Evolutionary conservation across 2,329 filamentous ascomycete genomes (phyloP).

Genomic region (Blastomyces parvus): DNA sequence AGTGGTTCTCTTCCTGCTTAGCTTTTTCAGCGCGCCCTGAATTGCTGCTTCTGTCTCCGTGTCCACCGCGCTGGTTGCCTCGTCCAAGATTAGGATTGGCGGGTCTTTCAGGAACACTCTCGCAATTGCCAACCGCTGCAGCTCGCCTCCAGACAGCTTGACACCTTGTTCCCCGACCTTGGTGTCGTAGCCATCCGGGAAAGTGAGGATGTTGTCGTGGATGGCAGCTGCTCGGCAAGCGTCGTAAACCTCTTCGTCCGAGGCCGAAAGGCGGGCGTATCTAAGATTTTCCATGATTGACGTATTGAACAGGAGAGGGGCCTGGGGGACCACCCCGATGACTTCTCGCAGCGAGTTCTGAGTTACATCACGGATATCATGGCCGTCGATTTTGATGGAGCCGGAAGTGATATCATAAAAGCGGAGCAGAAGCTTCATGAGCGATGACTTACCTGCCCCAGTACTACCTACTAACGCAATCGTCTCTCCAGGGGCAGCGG

Average conservation of each 20-base stretch:
- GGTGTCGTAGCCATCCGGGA: neutral
- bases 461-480: neutral
- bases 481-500: neutral
- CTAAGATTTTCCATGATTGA: constrained; percentile 2
- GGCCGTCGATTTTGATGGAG: neutral
- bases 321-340: neutral
- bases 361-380: neutral
- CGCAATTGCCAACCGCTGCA: constrained; percentile 1
- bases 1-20: neutral
- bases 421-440: neutral
- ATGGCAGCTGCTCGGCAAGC: neutral
- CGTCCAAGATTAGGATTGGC: constrained; percentile 1
- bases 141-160: constrained; percentile 3
- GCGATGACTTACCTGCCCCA: constrained; percentile 3
- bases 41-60: neutral
- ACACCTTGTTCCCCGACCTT: neutral
- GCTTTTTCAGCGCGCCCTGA: neutral
- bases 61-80: constrained; percentile 6
- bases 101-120: neutral
- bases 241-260: neutral
- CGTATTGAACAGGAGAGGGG: neutral
- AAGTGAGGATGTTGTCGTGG: neutral
- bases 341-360: neutral
- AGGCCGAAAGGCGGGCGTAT: neutral
- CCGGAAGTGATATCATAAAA: neutral